Evolutionary conservation across 2,329 filamentous ascomycete species (phyloP).

Genomic region (Aspergillus niger): DNA sequence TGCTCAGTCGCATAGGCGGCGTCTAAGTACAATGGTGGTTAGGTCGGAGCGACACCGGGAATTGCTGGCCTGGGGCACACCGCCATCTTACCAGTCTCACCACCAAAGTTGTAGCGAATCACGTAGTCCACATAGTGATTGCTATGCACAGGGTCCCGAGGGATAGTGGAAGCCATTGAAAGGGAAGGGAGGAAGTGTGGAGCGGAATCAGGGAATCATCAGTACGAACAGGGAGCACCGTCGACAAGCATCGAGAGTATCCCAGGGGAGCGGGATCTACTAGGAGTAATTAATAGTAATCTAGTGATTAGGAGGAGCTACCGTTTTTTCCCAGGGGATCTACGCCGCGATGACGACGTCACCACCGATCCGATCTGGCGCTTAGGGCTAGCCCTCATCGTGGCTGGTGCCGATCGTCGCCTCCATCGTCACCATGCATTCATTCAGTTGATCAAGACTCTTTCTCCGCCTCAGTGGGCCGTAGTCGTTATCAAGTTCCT

Average conservation of each 20-base stretch:
- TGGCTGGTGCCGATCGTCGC: not conserved
- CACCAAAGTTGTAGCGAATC: slow-evolving; percentile 73
- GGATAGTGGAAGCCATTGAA: slow-evolving; percentile 33
- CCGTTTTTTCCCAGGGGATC: not conserved
- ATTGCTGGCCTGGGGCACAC: not conserved
- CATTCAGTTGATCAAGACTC: not conserved
- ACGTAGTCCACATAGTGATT: slow-evolving; percentile 86
- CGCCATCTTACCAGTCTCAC: slow-evolving; percentile 60
- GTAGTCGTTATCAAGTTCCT: not conserved
- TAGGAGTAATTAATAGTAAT: not conserved
- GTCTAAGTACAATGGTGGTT: slow-evolving; percentile 50
- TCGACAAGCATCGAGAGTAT: not conserved
- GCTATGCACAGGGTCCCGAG: slow-evolving; percentile 39
- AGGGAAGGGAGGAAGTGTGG: not conserved
- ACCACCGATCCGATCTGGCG: not conserved
- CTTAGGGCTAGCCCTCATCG: slow-evolving; percentile 12
- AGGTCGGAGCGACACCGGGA: slow-evolving; percentile 6
- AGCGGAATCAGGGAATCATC: slow-evolving; percentile 1
- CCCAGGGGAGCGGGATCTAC: not conserved
- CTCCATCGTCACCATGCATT: not conserved
- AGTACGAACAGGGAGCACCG: not conserved
- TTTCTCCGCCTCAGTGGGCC: not conserved
- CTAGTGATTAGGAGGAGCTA: not conserved
- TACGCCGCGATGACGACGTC: slow-evolving; percentile 9
- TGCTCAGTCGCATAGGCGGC: slow-evolving; percentile 69